Percentiles rank a stretch among this genome's conserved stretches.
Conservation (phyloP, 2,329 filamentous ascomycete species). For the Epichloe bromicola region DNA sequence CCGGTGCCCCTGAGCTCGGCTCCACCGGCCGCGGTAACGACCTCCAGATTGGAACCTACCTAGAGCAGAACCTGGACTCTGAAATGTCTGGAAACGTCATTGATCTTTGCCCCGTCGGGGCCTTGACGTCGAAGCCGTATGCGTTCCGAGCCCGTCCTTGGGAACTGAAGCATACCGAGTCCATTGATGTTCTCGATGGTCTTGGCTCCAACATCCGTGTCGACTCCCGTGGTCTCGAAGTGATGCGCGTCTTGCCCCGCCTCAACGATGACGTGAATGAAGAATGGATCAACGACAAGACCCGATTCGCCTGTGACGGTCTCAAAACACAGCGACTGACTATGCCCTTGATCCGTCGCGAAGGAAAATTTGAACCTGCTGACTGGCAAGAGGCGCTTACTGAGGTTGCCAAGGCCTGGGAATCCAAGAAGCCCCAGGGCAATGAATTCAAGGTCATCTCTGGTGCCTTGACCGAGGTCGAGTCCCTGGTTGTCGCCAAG, state of each 20-base stretch:
- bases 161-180: conserved; percentile 94
- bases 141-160: conserved; percentile 93
- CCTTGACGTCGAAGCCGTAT: conserved; percentile 92
- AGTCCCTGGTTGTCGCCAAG: conserved; percentile 92
- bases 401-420: conserved; percentile 72
- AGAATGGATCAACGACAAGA: conserved; percentile 99
- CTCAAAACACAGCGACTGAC: conserved; percentile 93
- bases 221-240: conserved; percentile 84
- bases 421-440: conserved; percentile 65
- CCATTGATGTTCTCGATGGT: conserved; percentile 85
- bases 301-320: conserved; percentile 89
- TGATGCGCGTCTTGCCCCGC: conserved; percentile 86
- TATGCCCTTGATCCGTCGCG: conserved; percentile 75
- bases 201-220: conserved; percentile 91
- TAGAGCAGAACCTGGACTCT: conserved; percentile 85
- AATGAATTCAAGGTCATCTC: conserved; percentile 96
- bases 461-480: conserved; percentile 80
- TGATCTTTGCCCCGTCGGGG: conserved; percentile 94
- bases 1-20: conserved; percentile 88
- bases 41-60: conserved; percentile 94
- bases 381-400: conserved; percentile 92
- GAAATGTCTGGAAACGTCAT: conserved; percentile 97
- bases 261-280: conserved; percentile 98
- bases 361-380: conserved; percentile 82
- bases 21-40: conserved; percentile 93